These are phyloP conservation scores for Rosa rugosa DNA, from an alignment of 306 rosid genomes.

Conservation along the genomic window DNA sequence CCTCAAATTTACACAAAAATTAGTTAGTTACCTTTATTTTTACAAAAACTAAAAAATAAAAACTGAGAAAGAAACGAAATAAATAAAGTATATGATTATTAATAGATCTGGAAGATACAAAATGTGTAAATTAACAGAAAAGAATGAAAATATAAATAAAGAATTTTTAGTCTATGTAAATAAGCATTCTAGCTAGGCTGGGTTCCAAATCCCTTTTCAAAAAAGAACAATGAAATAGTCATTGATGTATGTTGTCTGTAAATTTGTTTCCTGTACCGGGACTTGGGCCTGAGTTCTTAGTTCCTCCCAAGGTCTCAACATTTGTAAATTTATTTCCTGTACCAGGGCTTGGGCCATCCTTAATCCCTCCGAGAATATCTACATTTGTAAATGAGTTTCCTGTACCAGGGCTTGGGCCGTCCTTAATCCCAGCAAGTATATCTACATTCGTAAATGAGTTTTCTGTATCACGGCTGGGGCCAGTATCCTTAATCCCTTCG, in stretches of 20 bases:
- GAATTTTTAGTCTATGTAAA: no score
- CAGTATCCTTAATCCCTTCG: constrained; percentile 7
- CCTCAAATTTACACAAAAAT: no score
- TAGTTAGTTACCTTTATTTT: no score
- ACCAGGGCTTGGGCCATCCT: not conserved
- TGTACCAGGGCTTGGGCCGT: constrained; percentile 29
- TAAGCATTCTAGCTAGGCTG: not conserved
- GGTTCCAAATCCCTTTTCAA: no score
- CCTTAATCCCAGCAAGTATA: not conserved
- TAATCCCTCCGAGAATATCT: constrained; percentile 21
- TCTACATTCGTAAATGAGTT: not conserved
- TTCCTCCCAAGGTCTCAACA: not conserved
- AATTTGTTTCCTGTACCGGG: not conserved
- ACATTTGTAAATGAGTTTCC: constrained; percentile 21
- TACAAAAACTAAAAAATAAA: no score
- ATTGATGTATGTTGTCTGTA: not conserved
- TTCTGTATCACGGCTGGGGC: not conserved
- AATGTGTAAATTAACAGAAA: no score
- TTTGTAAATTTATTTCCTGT: not conserved
- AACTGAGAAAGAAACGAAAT: no score
- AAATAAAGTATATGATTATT: no score
- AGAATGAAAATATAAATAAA: no score
- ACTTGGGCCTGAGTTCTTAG: not conserved
- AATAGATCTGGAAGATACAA: no score
- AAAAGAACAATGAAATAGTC: not conserved